Evolutionary conservation across 2,329 filamentous ascomycete species (phyloP), one percentile per base, ranked within the genome.

Genomic region (Paracamarosporium sp.): DNA sequence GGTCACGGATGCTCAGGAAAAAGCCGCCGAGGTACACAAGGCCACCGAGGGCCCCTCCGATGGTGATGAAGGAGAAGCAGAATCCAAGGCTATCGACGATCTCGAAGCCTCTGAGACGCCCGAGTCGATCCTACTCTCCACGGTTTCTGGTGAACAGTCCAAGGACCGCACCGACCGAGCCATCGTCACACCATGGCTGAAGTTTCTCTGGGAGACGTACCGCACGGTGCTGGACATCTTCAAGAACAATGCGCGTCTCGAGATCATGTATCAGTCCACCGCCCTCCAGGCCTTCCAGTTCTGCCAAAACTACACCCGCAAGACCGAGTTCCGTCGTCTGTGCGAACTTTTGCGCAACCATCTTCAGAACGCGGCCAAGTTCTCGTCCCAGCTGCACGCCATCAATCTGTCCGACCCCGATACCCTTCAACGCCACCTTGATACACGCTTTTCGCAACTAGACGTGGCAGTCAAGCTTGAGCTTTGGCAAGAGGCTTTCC

Each of bases 201-300:
- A 99, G 83, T 99, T 99, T 77, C 85, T 99, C 62, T 99, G 95
- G 95, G 95, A 99, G 84, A 97, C 95, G 15, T 99, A 99, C 83
- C 91, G 95, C 62, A 99, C 95, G 35, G 95, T 99, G 38, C 86
- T 99, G 73, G 95, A 99, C 73, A 99, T 99, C 73, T 88, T 99
- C 74, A 93, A 96, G 83, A 99, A 99, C 86, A 99, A 99, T 83
- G 94, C 95, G 56, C 90, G 95, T 58, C 87, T 99, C 56, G 95
- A 99, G 83, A 88, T 96, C 57, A 94, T 98, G 83, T 99, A 99
- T 81, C 95, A 99, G 86, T 93, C 90, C 79, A 99, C 95, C 54
- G 95, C 95, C 68, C 92, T 94, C 79, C 95, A 98, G 82, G 95
- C 95, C 50, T 99, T 99, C 84, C 92, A 97, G 78, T 99, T 99